These are phyloP conservation scores for Cyamopsis tetragonoloba DNA, from an alignment of 306 rosid genomes.

Conservation along the genomic window DNA sequence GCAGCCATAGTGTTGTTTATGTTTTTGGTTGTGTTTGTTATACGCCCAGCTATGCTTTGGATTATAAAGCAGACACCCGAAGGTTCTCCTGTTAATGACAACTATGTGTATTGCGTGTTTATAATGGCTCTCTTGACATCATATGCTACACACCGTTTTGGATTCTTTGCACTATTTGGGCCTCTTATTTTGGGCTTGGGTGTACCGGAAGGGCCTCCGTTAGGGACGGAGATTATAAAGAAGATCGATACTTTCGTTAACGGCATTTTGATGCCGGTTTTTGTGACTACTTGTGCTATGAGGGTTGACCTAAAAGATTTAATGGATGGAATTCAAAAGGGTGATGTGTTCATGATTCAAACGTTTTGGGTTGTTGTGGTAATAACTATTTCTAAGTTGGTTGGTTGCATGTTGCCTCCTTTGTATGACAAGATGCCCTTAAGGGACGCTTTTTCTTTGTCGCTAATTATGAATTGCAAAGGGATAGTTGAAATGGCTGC, in stretches of 20 bases:
- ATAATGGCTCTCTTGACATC: conserved; percentile 19
- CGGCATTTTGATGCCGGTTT: conserved; percentile 49
- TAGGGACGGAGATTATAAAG: conserved; percentile 52
- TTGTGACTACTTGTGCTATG: conserved; percentile 43
- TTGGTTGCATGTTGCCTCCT: conserved; percentile 31
- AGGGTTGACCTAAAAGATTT: conserved; percentile 36
- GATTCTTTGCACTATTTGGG: conserved; percentile 34
- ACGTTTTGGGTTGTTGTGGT: conserved; percentile 1
- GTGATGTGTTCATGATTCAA: conserved; percentile 12
- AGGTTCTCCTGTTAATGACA: conserved; percentile 50
- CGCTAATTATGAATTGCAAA: conserved; percentile 54
- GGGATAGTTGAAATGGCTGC: conserved; percentile 59
- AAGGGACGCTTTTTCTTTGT: conserved; percentile 36
- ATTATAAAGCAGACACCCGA: conserved; percentile 58
- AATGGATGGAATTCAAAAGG: neutral
- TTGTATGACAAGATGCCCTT: conserved; percentile 37
- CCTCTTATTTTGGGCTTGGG: conserved; percentile 62
- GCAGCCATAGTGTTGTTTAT: neutral
- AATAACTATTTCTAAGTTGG: conserved; percentile 24
- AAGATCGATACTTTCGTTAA: conserved; percentile 51
- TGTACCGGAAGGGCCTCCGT: conserved; percentile 67
- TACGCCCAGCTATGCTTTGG: conserved; percentile 59
- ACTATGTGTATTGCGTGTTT: conserved; percentile 39
- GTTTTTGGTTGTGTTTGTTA: conserved; percentile 5
- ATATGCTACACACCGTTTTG: conserved; percentile 15